Evolutionary conservation across 371 early-diverging fungal species (phyloP), one percentile per base, ranked within the genome.

Genomic region (Gilbertella persicaria): DNA sequence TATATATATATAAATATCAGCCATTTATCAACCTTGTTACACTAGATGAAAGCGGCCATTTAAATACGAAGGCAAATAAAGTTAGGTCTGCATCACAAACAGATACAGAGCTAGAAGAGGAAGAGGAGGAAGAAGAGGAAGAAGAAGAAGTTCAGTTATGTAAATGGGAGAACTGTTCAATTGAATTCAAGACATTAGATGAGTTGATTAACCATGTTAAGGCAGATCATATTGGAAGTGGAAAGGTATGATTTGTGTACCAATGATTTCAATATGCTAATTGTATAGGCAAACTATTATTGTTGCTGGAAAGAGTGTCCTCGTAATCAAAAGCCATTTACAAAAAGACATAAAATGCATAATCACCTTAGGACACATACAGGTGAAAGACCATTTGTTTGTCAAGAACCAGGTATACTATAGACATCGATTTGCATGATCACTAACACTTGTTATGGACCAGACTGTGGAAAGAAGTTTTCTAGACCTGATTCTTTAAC

Each of bases 281-380:
- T 35, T 45, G 19, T 35, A n/a, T 55, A 81, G 71, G 73, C 85
- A 37, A 75, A 72, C 25, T 92, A 92, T 61, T 69, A 69, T 35
- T 92, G 93, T 63, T 66, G 70, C 33, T 92, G 93, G 93, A 68
- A 78, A 45, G 85, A 80, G 38, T 92, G 93, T 64, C 75, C 76
- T 23, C 83, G 93, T 42, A 60, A 69, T 45, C 72, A 73, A 55
- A 78, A 79, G 54, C 87, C 91, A 16, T 92, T 92, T 65, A 75
- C 87, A 26, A 91, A 92, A 61, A 74, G 91, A 6, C 93, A 92
- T 68, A 89, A 89, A 60, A 86, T 91, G 76, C 83, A 79, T 45
- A 89, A 91, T 52, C 93, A 93, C 59, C 56, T 87, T 58, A 85
- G 93, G 36, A 88, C 87, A n/a, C 93, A 93, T 67, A 88, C 89